A percentile compares a stretch with the other conserved stretches of the same genome.
These are phyloP conservation scores for Pseudogymnoascus sp. DNA, from an alignment of 2,329 filamentous ascomycete species.

Conservation along the genomic window DNA sequence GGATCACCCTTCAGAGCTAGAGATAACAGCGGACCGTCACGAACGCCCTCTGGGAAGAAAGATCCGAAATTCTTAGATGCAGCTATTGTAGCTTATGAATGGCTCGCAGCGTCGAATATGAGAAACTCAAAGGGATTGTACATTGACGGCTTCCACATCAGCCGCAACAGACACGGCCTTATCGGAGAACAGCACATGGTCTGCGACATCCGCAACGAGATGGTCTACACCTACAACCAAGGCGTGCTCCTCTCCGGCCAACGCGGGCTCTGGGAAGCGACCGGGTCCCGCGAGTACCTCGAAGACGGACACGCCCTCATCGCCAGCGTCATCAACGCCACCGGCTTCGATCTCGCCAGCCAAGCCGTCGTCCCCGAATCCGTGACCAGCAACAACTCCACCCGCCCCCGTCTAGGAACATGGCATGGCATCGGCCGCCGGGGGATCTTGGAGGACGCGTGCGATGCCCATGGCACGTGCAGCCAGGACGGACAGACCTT, in stretches of 20 bases:
- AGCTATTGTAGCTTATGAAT: constrained; percentile 69
- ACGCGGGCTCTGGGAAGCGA: constrained; percentile 71
- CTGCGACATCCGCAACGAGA: constrained; percentile 76
- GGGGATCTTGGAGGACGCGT: constrained; percentile 80
- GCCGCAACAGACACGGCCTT: constrained; percentile 37
- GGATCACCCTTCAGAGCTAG: constrained; percentile 53
- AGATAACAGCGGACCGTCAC: constrained; percentile 17
- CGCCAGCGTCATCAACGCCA: constrained; percentile 64
- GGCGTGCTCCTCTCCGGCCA: constrained; percentile 79
- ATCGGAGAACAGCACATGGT: constrained; percentile 40
- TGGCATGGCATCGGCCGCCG: constrained; percentile 72
- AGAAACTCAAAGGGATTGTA: constrained; percentile 67
- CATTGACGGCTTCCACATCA: constrained; percentile 83
- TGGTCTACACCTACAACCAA: constrained; percentile 95
- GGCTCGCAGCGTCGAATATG: constrained; percentile 76
- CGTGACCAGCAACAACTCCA: neutral
- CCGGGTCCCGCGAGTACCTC: constrained; percentile 61
- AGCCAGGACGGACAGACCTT: constrained; percentile 83
- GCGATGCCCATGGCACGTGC: constrained; percentile 66
- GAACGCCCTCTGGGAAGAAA: constrained; percentile 29
- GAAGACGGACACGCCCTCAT: constrained; percentile 73
- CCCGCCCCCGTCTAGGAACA: constrained; percentile 14
- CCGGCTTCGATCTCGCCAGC: constrained; percentile 57
- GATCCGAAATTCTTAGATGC: constrained; percentile 61
- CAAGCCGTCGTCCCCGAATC: constrained; percentile 31